Conservation (phyloP, 1,284 basidiomycete genomes). For the Volvariella volvacea region DNA sequence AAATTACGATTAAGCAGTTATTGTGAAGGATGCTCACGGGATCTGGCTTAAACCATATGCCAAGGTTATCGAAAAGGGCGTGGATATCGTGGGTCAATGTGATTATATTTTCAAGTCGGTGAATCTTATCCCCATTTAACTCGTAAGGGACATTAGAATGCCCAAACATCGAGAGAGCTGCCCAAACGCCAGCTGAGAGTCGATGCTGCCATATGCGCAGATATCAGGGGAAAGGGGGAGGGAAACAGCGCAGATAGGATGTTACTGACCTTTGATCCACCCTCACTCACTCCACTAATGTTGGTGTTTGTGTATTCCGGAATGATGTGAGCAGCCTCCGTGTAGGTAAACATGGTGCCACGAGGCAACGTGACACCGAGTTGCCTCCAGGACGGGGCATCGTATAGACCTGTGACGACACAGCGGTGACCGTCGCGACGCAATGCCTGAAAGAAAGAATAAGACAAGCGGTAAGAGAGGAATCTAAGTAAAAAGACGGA, state of each 20-base stretch:
- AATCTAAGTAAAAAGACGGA: background rate
- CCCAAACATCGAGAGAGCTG: background rate
- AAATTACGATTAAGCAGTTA: too few relatives aligned
- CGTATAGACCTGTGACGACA: slow-evolving; percentile 17
- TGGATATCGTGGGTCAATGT: slow-evolving; percentile 17
- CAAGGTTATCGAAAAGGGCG: slow-evolving; percentile 17
- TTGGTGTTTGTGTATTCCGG: too few relatives aligned
- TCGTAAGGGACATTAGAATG: slow-evolving; percentile 7
- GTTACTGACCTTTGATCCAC: too few relatives aligned
- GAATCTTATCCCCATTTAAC: slow-evolving; percentile 19
- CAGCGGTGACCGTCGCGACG: slow-evolving; percentile 21
- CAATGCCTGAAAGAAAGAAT: slow-evolving; percentile 15
- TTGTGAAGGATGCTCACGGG: too few relatives aligned
- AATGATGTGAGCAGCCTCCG: too few relatives aligned
- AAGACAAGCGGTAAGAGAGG: background rate
- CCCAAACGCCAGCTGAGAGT: background rate
- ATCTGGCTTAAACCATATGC: slow-evolving; percentile 25
- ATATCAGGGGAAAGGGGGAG: too few relatives aligned
- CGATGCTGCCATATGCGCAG: background rate
- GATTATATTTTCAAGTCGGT: slow-evolving; percentile 24
- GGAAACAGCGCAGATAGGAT: too few relatives aligned
- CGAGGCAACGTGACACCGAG: too few relatives aligned
- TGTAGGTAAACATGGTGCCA: too few relatives aligned
- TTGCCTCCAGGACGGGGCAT: slow-evolving; percentile 10
- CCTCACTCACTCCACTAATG: too few relatives aligned